Conservation (phyloP, 139 green algal species). For the Volvox africanus region DNA sequence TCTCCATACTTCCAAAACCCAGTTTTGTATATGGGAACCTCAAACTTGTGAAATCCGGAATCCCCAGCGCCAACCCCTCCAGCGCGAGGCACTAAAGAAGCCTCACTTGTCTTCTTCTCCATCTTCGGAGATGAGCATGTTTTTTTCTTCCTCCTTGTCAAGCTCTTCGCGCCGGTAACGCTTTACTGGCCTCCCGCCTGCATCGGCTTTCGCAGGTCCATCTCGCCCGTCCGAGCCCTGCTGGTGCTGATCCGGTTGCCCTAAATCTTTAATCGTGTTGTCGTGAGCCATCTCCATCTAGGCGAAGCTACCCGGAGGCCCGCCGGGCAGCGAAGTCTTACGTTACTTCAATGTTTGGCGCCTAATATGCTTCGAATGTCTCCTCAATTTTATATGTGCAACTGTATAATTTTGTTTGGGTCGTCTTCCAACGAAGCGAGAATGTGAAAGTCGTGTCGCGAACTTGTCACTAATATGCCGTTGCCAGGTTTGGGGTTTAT, state of each 20-base stretch:
- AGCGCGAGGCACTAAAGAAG: too few species aligned
- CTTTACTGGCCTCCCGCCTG: constrained; percentile 53
- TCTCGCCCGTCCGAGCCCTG: background rate
- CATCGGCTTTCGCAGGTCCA: background rate
- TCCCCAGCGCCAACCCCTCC: too few species aligned
- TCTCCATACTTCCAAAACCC: too few species aligned
- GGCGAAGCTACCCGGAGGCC: constrained; percentile 27
- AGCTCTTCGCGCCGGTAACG: constrained; percentile 77
- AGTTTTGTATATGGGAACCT: too few species aligned
- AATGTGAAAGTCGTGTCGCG: too few species aligned
- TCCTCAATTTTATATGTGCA: too few species aligned
- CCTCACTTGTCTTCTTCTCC: constrained; percentile 40
- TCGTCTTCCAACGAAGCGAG: too few species aligned
- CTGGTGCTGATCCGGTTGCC: background rate
- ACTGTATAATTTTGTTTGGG: too few species aligned
- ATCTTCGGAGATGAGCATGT: constrained; percentile 57
- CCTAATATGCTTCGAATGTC: too few species aligned
- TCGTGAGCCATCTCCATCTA: background rate
- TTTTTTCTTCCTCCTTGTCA: constrained; percentile 75
- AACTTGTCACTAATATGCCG: too few species aligned
- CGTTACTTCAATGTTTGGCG: background rate
- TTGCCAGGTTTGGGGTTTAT: too few species aligned
- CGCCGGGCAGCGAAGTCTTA: constrained; percentile 15
- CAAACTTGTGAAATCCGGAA: too few species aligned
- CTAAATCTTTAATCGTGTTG: background rate